phyloP scores from a whole-genome alignment of 306 rosid species.

The Casuarina equisetifolia region DNA sequence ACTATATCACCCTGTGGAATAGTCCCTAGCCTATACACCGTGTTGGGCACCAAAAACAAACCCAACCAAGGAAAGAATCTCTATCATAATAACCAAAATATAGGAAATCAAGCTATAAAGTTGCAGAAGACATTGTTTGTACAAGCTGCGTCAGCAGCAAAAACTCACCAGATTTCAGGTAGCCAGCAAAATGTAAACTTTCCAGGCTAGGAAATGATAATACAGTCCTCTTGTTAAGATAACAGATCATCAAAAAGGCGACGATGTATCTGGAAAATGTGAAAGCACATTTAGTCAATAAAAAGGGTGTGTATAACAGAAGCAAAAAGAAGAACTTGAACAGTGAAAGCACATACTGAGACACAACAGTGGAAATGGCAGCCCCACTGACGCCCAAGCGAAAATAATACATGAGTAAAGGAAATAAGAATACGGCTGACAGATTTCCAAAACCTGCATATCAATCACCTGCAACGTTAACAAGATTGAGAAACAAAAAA shows the following conservation, averaged over 20 bases:
- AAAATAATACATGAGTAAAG: slow-evolving; percentile 71
- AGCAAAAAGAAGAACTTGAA: slow-evolving; percentile 19
- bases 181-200: slow-evolving; percentile 77
- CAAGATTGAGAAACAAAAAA: slow-evolving; percentile 9
- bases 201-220: slow-evolving; percentile 80
- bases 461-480: slow-evolving; percentile 30
- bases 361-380: slow-evolving; percentile 81
- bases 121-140: background rate
- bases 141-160: background rate
- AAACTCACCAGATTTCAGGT: slow-evolving; percentile 72
- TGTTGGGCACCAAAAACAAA: background rate
- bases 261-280: slow-evolving; percentile 61
- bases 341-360: slow-evolving; percentile 68
- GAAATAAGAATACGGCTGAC: slow-evolving; percentile 73
- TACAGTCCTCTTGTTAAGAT: slow-evolving; percentile 65
- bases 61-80: background rate
- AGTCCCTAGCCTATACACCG: background rate
- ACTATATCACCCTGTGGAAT: background rate
- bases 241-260: slow-evolving; percentile 77
- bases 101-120: slow-evolving; percentile 6
- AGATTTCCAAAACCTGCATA: slow-evolving; percentile 83
- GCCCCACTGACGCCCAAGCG: slow-evolving; percentile 86
- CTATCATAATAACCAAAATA: background rate
- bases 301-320: slow-evolving; percentile 18
- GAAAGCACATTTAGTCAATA: slow-evolving; percentile 26